Evolutionary conservation across 163 green algal genomes (phyloP).

Genomic region (Scenedesmus sp.): DNA sequence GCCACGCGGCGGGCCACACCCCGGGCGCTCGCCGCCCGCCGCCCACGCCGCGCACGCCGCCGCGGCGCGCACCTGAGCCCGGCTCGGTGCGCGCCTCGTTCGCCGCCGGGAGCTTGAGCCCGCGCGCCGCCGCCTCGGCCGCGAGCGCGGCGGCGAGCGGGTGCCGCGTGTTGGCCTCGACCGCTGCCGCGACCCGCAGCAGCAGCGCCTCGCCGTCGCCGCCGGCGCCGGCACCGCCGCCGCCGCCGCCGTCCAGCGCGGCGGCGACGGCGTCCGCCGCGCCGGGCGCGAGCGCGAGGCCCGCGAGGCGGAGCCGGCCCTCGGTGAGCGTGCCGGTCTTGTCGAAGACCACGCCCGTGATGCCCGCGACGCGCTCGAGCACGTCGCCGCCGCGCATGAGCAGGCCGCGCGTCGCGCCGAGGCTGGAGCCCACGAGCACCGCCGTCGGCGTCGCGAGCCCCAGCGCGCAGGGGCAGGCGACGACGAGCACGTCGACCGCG

Average conservation of each 20-base stretch:
- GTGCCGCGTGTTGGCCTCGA: conserved; percentile 81
- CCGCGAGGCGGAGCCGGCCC: conserved; percentile 55
- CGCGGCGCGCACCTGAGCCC: conserved; percentile 31
- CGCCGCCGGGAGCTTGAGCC: conserved; percentile 48
- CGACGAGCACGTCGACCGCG: conserved; percentile 92
- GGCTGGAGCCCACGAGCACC: conserved; percentile 77
- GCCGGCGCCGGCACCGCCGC: not conserved
- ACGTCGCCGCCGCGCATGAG: conserved; percentile 83
- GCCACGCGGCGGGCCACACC: not conserved
- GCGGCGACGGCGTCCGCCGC: conserved; percentile 7
- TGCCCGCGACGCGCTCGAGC: conserved; percentile 75
- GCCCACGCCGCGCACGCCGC: too few relatives aligned
- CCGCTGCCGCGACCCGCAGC: conserved; percentile 76
- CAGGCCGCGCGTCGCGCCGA: conserved; percentile 77
- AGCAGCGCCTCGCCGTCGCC: conserved; percentile 52
- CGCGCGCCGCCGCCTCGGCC: conserved; percentile 53
- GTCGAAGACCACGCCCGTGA: conserved; percentile 78
- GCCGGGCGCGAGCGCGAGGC: not conserved
- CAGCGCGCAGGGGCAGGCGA: conserved; percentile 95
- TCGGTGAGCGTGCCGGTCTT: conserved; percentile 84
- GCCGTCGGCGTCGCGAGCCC: conserved; percentile 94
- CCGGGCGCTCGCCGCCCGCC: not conserved
- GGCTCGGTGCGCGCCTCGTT: conserved; percentile 8
- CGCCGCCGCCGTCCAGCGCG: conserved; percentile 19
- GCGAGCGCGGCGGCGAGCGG: conserved; percentile 85